These are phyloP conservation scores for Myxozyma kluyveri DNA, from an alignment of 805 yeast genomes.

Conservation along the genomic window DNA sequence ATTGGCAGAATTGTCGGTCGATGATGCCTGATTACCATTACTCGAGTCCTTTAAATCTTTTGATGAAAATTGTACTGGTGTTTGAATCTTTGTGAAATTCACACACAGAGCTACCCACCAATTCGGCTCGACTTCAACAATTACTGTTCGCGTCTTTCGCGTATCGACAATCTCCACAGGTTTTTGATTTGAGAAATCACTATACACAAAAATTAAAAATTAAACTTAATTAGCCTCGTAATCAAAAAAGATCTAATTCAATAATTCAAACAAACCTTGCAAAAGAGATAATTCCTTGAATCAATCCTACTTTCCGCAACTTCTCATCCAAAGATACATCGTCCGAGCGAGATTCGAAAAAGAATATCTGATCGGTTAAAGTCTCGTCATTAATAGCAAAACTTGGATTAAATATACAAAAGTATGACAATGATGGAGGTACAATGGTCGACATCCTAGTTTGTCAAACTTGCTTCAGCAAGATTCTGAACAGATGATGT, in stretches of 20 bases:
- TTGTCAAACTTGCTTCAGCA: too few species aligned
- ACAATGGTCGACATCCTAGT: slow-evolving; percentile 22
- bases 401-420: slow-evolving; percentile 26
- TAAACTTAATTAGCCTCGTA: not conserved
- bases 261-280: slow-evolving; percentile 18
- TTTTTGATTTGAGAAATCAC: slow-evolving; percentile 25
- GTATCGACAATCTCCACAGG: slow-evolving; percentile 30
- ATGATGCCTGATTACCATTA: slow-evolving; percentile 2
- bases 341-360: slow-evolving; percentile 23
- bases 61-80: slow-evolving; percentile 11
- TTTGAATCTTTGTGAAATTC: slow-evolving; percentile 23
- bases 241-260: not conserved
- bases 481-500: too few species aligned
- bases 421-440: slow-evolving; percentile 28
- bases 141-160: slow-evolving; percentile 26
- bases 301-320: slow-evolving; percentile 25
- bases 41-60: not conserved
- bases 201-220: too few species aligned
- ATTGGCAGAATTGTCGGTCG: not conserved
- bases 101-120: slow-evolving; percentile 29
- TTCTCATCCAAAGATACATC: slow-evolving; percentile 26
- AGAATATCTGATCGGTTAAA: slow-evolving; percentile 24
- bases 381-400: slow-evolving; percentile 24
- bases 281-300: slow-evolving; percentile 28
- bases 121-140: slow-evolving; percentile 26